Evolutionary conservation across 768 basidiomycete species (phyloP).

Genomic region (Mycena galericulata): DNA sequence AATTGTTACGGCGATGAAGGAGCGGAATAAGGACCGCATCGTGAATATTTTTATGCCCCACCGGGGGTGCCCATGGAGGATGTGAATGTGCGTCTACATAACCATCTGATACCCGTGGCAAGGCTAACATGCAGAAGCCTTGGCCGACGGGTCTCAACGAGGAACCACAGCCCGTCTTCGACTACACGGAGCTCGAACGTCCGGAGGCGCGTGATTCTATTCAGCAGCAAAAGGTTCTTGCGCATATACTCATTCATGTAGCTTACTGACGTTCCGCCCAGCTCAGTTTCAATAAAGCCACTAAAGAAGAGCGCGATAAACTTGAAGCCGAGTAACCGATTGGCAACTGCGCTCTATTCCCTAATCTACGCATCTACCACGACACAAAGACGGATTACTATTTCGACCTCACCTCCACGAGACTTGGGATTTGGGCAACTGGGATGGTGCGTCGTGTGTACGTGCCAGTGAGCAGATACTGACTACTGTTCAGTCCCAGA

Average conservation of each 20-base stretch:
- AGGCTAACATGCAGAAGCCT: not conserved
- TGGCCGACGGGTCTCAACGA: not conserved
- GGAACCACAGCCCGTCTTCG: not conserved
- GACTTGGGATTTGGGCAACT: not conserved
- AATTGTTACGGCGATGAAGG: not conserved
- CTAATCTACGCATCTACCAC: not conserved
- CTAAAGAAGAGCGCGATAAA: not conserved
- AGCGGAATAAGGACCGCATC: not conserved
- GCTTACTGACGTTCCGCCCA: not conserved
- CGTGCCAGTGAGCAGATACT: not conserved
- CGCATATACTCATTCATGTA: not conserved
- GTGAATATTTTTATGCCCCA: constrained; percentile 1
- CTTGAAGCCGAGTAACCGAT: constrained; percentile 2
- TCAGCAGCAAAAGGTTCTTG: not conserved
- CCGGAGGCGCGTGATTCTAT: not conserved
- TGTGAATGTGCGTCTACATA: not conserved
- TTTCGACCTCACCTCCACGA: not conserved
- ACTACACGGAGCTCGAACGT: constrained; percentile 3
- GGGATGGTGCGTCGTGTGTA: not conserved
- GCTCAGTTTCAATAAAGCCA: constrained; percentile 5
- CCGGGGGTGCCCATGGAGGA: not conserved
- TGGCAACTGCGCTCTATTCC: not conserved
- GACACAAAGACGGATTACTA: not conserved
- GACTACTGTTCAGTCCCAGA: not conserved
- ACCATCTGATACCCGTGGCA: no score